These are phyloP conservation scores for Cyclotella cryptica DNA, from an alignment of 108 stramenopile genomes.

Conservation along the genomic window DNA sequence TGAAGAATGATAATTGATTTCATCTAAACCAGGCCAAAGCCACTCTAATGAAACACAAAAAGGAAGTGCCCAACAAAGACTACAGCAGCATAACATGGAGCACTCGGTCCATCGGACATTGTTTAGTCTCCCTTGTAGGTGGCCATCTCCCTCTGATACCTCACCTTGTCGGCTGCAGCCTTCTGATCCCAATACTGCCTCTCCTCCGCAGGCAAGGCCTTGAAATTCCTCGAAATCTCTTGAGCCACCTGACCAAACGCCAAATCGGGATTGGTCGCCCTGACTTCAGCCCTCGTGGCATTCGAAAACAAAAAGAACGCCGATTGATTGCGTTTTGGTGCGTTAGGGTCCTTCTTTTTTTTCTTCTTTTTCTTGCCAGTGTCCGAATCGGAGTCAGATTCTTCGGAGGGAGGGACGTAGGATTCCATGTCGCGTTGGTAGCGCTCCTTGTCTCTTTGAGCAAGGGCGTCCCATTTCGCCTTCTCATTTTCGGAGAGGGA, in stretches of 20 bases:
- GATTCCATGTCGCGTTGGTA: slow-evolving; percentile 36
- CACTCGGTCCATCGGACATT: too few relatives aligned
- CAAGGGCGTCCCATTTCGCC: slow-evolving; percentile 35
- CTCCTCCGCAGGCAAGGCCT: slow-evolving; percentile 70
- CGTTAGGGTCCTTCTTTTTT: slow-evolving; percentile 78
- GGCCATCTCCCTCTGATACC: slow-evolving; percentile 71
- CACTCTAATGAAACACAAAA: too few relatives aligned
- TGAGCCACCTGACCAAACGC: slow-evolving; percentile 78
- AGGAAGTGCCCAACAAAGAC: too few relatives aligned
- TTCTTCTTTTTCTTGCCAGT: slow-evolving; percentile 61
- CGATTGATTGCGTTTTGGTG: slow-evolving; percentile 78
- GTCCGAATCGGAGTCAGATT: slow-evolving; percentile 46
- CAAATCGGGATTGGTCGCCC: slow-evolving; percentile 77
- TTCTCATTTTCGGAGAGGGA: slow-evolving; percentile 8
- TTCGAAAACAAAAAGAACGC: slow-evolving; percentile 85
- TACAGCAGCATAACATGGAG: too few relatives aligned
- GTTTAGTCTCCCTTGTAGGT: slow-evolving; percentile 45
- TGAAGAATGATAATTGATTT: too few relatives aligned
- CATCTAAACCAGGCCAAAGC: too few relatives aligned
- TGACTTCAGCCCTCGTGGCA: slow-evolving; percentile 65
- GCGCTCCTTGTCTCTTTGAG: slow-evolving; percentile 47
- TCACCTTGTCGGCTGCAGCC: slow-evolving; percentile 75
- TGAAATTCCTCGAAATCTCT: slow-evolving; percentile 76
- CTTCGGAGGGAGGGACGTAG: slow-evolving; percentile 64
- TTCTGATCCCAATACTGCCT: slow-evolving; percentile 72